Percentiles rank a stretch among this genome's conserved stretches.
Conservation (phyloP, 495 filamentous ascomycete species). For the Terfezia boudieri region DNA sequence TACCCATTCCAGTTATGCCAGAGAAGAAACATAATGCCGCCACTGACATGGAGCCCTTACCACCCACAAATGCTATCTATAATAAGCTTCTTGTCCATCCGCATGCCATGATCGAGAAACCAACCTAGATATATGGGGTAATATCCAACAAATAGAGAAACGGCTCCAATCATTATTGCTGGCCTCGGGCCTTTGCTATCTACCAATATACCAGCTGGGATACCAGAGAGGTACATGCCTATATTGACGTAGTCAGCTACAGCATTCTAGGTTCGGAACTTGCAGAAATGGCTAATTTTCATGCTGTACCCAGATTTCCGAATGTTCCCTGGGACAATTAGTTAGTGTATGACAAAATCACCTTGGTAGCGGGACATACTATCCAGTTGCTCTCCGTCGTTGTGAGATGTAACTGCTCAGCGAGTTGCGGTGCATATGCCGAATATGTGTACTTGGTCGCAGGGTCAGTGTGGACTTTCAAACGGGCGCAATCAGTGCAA, state of each 20-base stretch:
- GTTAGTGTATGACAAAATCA: slow-evolving; percentile 8
- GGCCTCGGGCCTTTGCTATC: slow-evolving; percentile 63
- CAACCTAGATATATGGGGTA: slow-evolving; percentile 49
- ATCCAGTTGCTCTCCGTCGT: slow-evolving; percentile 83
- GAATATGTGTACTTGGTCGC: slow-evolving; percentile 74
- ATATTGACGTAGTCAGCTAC: slow-evolving; percentile 1
- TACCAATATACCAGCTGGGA: slow-evolving; percentile 72
- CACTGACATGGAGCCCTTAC: slow-evolving; percentile 41
- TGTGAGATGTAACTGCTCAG: slow-evolving; percentile 59
- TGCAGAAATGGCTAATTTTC: slow-evolving; percentile 12
- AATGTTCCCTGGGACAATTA: slow-evolving; percentile 36
- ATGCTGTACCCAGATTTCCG: slow-evolving; percentile 95
- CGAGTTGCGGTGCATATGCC: slow-evolving; percentile 92
- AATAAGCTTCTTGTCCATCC: no score
- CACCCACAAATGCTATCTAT: slow-evolving; percentile 25
- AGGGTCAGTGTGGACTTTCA: slow-evolving; percentile 5
- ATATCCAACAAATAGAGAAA: slow-evolving; percentile 54
- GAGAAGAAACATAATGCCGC: slow-evolving; percentile 56
- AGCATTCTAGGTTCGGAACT: slow-evolving; percentile 1
- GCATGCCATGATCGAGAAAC: slow-evolving; percentile 1
- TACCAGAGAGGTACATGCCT: slow-evolving; percentile 21
- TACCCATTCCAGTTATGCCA: slow-evolving; percentile 54
- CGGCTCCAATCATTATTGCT: slow-evolving; percentile 47
- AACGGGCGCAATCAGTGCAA: slow-evolving; percentile 1
- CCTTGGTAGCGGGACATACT: slow-evolving; percentile 25